Evolutionary conservation across 805 yeast genomes (phyloP), one percentile per base, ranked within the genome.

Genomic region (Sungouiella thailandica): DNA sequence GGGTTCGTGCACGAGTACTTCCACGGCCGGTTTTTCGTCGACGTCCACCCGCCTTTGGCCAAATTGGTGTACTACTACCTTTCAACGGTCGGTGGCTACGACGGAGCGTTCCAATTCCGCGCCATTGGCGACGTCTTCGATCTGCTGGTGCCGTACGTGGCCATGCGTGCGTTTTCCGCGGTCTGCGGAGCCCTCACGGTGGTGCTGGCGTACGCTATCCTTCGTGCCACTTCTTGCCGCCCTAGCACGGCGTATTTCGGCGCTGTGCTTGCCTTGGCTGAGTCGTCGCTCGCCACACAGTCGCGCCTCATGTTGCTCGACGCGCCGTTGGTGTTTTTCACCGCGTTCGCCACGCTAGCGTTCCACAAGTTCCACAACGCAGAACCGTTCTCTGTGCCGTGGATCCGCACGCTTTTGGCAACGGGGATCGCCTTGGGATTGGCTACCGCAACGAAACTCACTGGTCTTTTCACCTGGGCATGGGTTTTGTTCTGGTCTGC

Each of bases 31-130:
- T 80, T 76, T 53, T 81, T 79, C 56, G 63, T 81, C 46, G 88
- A 80, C 47, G 80, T 80, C 17, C 82, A 81, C 43, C 89, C 90
- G 8, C 89, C 90, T 4, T 59, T 83, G 32, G 79, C 73, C 24
- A 78, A 80, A 44, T 57, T 83, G 56, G 53, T 78, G 9, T 78
- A 70, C 47, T 76, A 75, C 19, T 65, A 71, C 34, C 60, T 79
- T 6, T 80, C 79, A 2, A 56, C 62, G 40, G 24, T 74, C 12
- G 66, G 65, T 23, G 79, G 80, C 4, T 78, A 71, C 59, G 66
- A 76, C 42, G 84, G 67, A 10, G 39, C 52, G 26, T 55, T 52
- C 34, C 46, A 33, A n/a, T 59, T 56, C 29, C 37, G 64, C 14
- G 55, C 56, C 35, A 74, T 77, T 31, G 82, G 80, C 18, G 60